Base-by-base conservation (phyloP, 2,329 filamentous ascomycete genomes). In the Diaporthe batatas region DNA sequence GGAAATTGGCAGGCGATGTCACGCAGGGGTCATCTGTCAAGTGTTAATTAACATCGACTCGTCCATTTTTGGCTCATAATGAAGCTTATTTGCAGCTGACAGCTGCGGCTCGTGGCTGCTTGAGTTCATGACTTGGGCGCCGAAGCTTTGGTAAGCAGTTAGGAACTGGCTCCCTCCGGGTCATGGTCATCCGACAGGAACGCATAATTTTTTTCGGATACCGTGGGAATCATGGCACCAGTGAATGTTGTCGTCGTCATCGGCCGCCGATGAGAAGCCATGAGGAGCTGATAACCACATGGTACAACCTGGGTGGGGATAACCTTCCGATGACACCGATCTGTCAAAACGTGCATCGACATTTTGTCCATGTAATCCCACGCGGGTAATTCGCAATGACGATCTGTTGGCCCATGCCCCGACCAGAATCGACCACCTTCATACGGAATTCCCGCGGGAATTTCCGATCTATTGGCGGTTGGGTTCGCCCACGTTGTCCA, bases 261-360 rank as follows among this genome's bases (percentile, higher is more conserved):
- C 92, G 70, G 93, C 90, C 11, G 82, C 93, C 93, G 85, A 98
- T 10, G 97, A 10, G 21, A 1, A 98, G 83, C 93, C 94, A 77
- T 94, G 97, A 0, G 98, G 87, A 0, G 94, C 94, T 34, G 16
- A 98, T 89, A 76, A 98, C 98, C 21, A 98, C 93, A 81, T 98
- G 94, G 95, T 11, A 97, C 84, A 0, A 89, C 82, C 11, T 95
- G 94, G 95, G 0, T 88, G 93, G 18, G 86, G 0, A 89, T 95
- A 36, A 98, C 89, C 82, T 93, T 1, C 93, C 94, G 39, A 97
- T 89, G 0, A 94, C 94, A 0, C 96, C 95, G 36, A 96, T 89
- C 83, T 97, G 93, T 90, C 91, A 97, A 95, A 94, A 98, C 0
- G 93, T 97, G 76, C 88, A 86, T 4, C 91, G 91, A 0, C 94